Percentiles rank a stretch among this genome's conserved stretches.
Evolutionary conservation across 2,329 filamentous ascomycete species (phyloP).

Genomic region (Cladobotryum protrusum): DNA sequence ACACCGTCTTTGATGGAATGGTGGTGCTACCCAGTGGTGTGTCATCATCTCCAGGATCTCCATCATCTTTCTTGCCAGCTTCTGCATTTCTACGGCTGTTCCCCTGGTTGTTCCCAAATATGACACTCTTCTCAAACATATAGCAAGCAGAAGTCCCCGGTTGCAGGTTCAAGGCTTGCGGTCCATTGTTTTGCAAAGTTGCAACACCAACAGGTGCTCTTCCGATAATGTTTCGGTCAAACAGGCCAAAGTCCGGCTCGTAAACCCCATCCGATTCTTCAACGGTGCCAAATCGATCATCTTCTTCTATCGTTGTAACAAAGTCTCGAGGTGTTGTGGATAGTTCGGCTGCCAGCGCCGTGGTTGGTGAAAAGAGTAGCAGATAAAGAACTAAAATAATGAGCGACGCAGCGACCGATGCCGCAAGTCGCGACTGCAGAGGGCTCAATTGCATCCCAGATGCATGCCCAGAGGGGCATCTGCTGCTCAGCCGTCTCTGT

Average conservation of each 20-base stretch:
- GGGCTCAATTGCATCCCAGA: conserved; percentile 55
- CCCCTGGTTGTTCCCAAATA: conserved; percentile 20
- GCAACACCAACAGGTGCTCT: conserved; percentile 48
- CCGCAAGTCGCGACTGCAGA: conserved; percentile 65
- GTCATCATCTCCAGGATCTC: conserved; percentile 5
- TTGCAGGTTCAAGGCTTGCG: conserved; percentile 51
- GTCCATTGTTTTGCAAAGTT: conserved; percentile 58
- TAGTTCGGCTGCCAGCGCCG: conserved; percentile 58
- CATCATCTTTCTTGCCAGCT: conserved; percentile 13
- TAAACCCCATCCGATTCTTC: conserved; percentile 32
- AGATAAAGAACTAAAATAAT: conserved; percentile 56
- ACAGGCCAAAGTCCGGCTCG: conserved; percentile 53
- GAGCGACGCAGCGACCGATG: conserved; percentile 56
- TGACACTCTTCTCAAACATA: conserved; percentile 23
- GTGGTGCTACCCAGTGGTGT: conserved; percentile 21
- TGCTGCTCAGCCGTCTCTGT: background rate
- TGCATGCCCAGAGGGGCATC: conserved; percentile 10
- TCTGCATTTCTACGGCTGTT: conserved; percentile 10
- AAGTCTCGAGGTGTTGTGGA: conserved; percentile 15
- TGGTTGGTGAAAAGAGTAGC: conserved; percentile 50
- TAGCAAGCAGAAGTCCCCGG: conserved; percentile 53
- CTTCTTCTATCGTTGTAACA: background rate
- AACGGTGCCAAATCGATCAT: background rate
- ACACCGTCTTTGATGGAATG: conserved; percentile 47
- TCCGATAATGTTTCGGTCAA: conserved; percentile 58